Evolutionary conservation across 768 basidiomycete genomes (phyloP), one percentile per base, ranked within the genome.

Genomic region (Hericium alpestre): DNA sequence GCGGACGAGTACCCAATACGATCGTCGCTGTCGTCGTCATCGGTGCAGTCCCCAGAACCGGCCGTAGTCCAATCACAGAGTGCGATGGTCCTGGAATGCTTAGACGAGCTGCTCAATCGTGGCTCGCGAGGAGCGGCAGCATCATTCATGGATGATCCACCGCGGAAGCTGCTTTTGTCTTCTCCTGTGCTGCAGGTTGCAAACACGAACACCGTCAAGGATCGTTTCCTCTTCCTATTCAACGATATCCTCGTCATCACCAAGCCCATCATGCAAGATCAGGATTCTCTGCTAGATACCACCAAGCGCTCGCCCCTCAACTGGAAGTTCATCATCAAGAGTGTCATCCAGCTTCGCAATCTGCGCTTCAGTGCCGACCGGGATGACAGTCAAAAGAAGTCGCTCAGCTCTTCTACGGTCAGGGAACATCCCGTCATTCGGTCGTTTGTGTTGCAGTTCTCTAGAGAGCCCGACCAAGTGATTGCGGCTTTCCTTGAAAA

Each of bases 211-310:
- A 93, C 90, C 0, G 88, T 93, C 69, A 97, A 98, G 70, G 93
- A 97, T 66, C 85, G 96, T 11, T 91, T 92, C 73, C 79, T 98
- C 10, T 94, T 98, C 75, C 79, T 98, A n/a, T 99, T 99, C 79
- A 92, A 76, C 69, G 96, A 99, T 69, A 80, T 98, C 54, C 81
- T 98, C 55, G 80, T 98, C 69, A 82, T 98, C 62, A 87, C 94
- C 41, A 98, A 98, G 69, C 93, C 93, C 12, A 76, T 93, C 58
- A 74, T 83, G 55, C 79, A 81, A 39, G 84, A 87, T 46, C 78
- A 81, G 52, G 86, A 89, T 60, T 72, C 74, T 38, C 74, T 83
- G 38, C 70, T 82, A 50, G 86, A 86, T 64, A 67, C 73, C 15
- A 71, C 78, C 56, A 80, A 82, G 56, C 80, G 81, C 22, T 72